Conservation (phyloP, 2,329 filamentous ascomycete genomes). For the Dissoconium aciculare region DNA sequence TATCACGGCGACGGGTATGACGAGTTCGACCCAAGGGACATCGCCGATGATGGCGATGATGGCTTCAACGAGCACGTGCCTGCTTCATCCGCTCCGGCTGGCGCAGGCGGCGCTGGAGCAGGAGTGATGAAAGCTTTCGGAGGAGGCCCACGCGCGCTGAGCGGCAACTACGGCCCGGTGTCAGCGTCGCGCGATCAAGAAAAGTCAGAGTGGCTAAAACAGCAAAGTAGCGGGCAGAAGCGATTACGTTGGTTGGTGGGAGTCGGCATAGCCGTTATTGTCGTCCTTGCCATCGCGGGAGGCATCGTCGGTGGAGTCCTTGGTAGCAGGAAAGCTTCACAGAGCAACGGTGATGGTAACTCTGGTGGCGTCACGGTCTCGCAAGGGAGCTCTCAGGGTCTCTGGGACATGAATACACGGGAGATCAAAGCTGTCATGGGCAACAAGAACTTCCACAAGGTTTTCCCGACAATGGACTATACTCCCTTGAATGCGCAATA, state of each 20-base stretch:
- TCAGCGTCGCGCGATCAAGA: constrained; percentile 31
- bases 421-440: constrained; percentile 73
- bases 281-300: constrained; percentile 57
- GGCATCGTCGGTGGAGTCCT: constrained; percentile 62
- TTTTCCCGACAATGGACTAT: constrained; percentile 92
- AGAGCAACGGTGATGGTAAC: constrained; percentile 4
- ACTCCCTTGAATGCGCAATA: constrained; percentile 86
- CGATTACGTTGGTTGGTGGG: constrained; percentile 56
- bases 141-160: constrained; percentile 19
- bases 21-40: constrained; percentile 57
- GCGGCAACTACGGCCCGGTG: constrained; percentile 43
- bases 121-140: constrained; percentile 23
- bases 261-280: constrained; percentile 45
- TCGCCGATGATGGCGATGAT: constrained; percentile 79
- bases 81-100: constrained; percentile 34
- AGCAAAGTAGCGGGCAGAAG: constrained; percentile 48
- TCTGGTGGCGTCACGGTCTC: constrained; percentile 2
- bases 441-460: constrained; percentile 71
- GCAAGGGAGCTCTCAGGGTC: constrained; percentile 35
- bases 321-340: constrained; percentile 26
- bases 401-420: constrained; percentile 50
- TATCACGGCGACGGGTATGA: constrained; percentile 18
- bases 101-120: constrained; percentile 24
- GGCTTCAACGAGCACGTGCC: constrained; percentile 43
- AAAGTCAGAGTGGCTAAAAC: constrained; percentile 50